A percentile compares a stretch with the other conserved stretches of the same genome.
Evolutionary conservation across 495 filamentous ascomycete genomes (phyloP).

Genomic region (Penicillium lividum): DNA sequence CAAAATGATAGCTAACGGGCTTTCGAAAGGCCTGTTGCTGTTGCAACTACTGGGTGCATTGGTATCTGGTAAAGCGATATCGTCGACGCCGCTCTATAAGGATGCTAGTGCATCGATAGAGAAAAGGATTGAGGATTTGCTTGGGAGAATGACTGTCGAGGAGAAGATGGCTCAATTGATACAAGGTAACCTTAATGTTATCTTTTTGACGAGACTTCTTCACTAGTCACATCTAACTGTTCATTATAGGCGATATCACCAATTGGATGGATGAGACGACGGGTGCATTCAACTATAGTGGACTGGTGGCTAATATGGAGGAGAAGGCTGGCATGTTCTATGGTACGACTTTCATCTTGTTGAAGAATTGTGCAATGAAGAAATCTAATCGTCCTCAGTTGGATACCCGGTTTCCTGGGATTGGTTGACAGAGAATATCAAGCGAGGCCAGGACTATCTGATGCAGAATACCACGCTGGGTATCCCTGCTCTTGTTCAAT

Average conservation of each 20-base stretch:
- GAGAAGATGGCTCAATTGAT: constrained; percentile 70
- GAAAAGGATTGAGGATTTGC: constrained; percentile 60
- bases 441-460: constrained; percentile 64
- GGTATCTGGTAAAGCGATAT: constrained; percentile 17
- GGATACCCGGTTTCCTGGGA: constrained; percentile 64
- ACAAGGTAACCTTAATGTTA: constrained; percentile 41
- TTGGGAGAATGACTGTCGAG: constrained; percentile 68
- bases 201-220: not conserved
- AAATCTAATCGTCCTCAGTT: constrained; percentile 35
- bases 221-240: not conserved
- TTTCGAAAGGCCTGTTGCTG: constrained; percentile 34
- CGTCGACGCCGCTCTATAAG: constrained; percentile 53
- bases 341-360: constrained; percentile 23
- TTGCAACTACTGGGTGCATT: constrained; percentile 29
- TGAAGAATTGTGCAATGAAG: not conserved
- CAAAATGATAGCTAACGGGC: constrained; percentile 27
- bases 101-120: constrained; percentile 60
- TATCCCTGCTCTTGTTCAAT: constrained; percentile 70
- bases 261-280: constrained; percentile 67
- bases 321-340: constrained; percentile 66
- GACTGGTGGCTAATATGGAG: constrained; percentile 64
- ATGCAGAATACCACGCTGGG: constrained; percentile 63
- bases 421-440: constrained; percentile 59
- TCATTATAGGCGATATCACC: constrained; percentile 55
- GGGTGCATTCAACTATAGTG: constrained; percentile 62